Conservation (phyloP, 306 rosid species). For the Cucumis hystrix region DNA sequence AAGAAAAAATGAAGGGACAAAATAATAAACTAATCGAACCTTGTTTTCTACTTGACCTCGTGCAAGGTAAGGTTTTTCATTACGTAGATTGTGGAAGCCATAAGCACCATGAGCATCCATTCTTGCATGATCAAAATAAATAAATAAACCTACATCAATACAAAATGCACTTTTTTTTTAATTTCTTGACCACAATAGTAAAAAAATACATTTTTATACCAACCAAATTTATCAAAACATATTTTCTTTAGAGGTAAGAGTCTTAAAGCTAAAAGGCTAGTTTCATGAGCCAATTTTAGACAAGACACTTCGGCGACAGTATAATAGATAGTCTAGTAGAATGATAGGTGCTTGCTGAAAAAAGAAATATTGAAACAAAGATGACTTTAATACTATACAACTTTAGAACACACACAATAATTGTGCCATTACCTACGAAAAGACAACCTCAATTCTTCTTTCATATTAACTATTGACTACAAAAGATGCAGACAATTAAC, state of each 20-base stretch:
- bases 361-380: background rate
- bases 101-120: constrained; percentile 98
- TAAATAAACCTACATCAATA: background rate
- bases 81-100: constrained; percentile 87
- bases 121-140: constrained; percentile 38
- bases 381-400: background rate
- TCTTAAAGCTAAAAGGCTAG: background rate
- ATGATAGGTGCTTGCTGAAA: background rate
- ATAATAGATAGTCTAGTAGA: background rate
- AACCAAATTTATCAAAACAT: background rate
- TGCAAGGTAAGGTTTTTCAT: constrained; percentile 88
- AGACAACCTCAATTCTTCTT: background rate
- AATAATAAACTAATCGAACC: constrained; percentile 26
- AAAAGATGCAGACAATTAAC: background rate
- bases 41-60: constrained; percentile 82
- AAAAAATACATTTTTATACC: background rate
- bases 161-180: background rate
- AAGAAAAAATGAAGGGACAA: background rate
- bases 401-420: background rate
- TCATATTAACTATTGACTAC: background rate
- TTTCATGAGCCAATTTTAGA: background rate
- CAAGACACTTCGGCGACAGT: background rate
- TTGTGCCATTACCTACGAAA: background rate
- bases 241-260: background rate
- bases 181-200: background rate